A percentile compares a stretch with the other conserved stretches of the same genome.
Evolutionary conservation across 208 protist species (phyloP).

Genomic region (Trypanosomatidae sp.): DNA sequence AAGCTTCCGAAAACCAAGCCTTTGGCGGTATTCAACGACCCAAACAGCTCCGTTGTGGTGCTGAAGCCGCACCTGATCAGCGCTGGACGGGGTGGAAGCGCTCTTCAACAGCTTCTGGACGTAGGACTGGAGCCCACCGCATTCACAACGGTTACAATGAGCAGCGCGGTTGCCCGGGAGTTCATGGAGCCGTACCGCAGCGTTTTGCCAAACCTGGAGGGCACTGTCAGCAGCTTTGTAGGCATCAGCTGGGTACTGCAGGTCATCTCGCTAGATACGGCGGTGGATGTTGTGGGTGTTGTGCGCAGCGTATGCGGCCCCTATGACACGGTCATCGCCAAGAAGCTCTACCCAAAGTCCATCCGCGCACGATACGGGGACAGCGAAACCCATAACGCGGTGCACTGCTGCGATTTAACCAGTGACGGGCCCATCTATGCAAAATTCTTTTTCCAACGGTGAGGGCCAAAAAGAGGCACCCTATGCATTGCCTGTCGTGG

Average conservation of each 20-base stretch:
- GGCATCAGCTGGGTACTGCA: constrained; percentile 80
- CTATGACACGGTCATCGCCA: constrained; percentile 82
- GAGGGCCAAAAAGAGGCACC: background rate
- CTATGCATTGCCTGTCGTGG: background rate
- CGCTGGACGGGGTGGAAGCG: constrained; percentile 35
- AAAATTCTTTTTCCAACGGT: constrained; percentile 68
- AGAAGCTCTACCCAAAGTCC: constrained; percentile 76
- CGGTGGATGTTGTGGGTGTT: constrained; percentile 46
- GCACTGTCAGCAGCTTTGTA: constrained; percentile 43
- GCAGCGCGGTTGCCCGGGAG: constrained; percentile 42
- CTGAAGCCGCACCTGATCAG: constrained; percentile 77
- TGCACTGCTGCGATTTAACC: constrained; percentile 96
- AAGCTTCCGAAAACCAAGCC: constrained; percentile 37
- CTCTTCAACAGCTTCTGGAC: constrained; percentile 65
- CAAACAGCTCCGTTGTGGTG: constrained; percentile 72
- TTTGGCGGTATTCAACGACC: constrained; percentile 66
- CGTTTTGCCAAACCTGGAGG: constrained; percentile 68
- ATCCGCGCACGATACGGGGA: constrained; percentile 90
- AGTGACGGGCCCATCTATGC: constrained; percentile 90
- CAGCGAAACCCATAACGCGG: constrained; percentile 78
- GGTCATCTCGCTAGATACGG: constrained; percentile 45
- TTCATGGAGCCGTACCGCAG: constrained; percentile 81
- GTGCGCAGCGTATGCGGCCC: constrained; percentile 79
- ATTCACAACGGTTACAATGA: constrained; percentile 52
- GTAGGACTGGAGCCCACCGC: constrained; percentile 62